Evolutionary conservation across 352 stramenopile genomes (phyloP).

Genomic region (Hyaloperonospora brassicae): DNA sequence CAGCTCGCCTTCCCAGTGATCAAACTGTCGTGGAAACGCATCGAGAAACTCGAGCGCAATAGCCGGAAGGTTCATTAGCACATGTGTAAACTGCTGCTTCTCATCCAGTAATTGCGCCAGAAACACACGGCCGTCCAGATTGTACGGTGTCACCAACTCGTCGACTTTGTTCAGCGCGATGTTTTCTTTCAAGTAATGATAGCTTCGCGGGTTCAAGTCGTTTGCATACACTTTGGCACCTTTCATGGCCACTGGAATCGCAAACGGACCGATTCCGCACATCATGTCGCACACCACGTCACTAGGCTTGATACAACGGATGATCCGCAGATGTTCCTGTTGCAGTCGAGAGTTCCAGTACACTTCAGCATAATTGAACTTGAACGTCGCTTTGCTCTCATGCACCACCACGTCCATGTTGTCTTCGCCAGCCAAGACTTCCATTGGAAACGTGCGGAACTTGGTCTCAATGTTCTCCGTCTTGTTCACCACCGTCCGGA

Average conservation of each 20-base stretch:
- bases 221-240: constrained; percentile 87
- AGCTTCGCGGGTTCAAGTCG: constrained; percentile 89
- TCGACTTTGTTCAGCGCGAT: constrained; percentile 87
- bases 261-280: constrained; percentile 94
- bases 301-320: constrained; percentile 52
- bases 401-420: constrained; percentile 84
- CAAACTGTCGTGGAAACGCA: constrained; percentile 54
- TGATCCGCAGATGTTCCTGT: constrained; percentile 90
- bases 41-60: constrained; percentile 92
- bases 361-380: constrained; percentile 93
- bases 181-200: constrained; percentile 89
- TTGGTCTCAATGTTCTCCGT: constrained; percentile 90
- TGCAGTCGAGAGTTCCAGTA: constrained; percentile 97
- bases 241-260: constrained; percentile 86
- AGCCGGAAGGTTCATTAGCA: constrained; percentile 96
- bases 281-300: constrained; percentile 92
- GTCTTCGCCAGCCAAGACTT: constrained; percentile 87
- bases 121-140: constrained; percentile 91
- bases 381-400: constrained; percentile 90
- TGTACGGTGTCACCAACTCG: constrained; percentile 73
- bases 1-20: constrained; percentile 59
- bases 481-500: constrained; percentile 98
- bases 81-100: constrained; percentile 78
- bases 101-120: constrained; percentile 65
- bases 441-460: constrained; percentile 96